Base-by-base conservation (phyloP, 2,329 filamentous ascomycete genomes). In the Clonostachys rhizophaga region DNA sequence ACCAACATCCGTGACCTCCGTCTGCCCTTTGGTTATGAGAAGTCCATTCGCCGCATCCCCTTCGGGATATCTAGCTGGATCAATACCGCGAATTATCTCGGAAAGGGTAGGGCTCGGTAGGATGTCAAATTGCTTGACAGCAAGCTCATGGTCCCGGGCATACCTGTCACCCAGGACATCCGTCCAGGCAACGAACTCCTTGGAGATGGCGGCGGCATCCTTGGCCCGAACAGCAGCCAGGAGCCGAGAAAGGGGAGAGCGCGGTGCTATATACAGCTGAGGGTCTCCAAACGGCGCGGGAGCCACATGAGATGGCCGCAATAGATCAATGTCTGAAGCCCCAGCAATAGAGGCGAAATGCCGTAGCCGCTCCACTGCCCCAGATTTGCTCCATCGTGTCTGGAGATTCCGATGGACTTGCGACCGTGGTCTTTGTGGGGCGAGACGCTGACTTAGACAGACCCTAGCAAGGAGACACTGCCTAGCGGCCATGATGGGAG, bases 31-130 rank as follows among this genome's bases (percentile, higher is more conserved):
- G 5, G 63, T 54, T 45, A 78, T 61, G 14, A 57, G 52, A 16
- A 73, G 50, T 14, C 70, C 66, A 35, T 72, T 58, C 11, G 66
- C 64, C 5, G 71, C 59, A 58, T 85, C 83, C 17, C 80, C 59
- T 12, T 74, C 62, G 17, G 64, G 59, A 16, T 81, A 63, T 18
- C 63, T 57, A 5, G 77, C 56, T 0, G 86, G 84, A 48, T 87
- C 81, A 9, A 91, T 63, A 6, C 74, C 70, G 34, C 75, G 74
- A 33, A 91, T 61, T 10, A 87, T 75, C 52, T 86, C 81, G 2
- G 81, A 79, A 56, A 90, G 83, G 1, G 75, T 75, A 2, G 74
- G 68, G 2, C 71, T 61, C 1, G 84, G 72, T 18, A 90, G 58
- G 1, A 51, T 44, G 13, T 52, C 52, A 6, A 72, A 53, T 41